Evolutionary conservation across 1,139 yeast species (phyloP).

Genomic region (Blastobotrys proliferans): DNA sequence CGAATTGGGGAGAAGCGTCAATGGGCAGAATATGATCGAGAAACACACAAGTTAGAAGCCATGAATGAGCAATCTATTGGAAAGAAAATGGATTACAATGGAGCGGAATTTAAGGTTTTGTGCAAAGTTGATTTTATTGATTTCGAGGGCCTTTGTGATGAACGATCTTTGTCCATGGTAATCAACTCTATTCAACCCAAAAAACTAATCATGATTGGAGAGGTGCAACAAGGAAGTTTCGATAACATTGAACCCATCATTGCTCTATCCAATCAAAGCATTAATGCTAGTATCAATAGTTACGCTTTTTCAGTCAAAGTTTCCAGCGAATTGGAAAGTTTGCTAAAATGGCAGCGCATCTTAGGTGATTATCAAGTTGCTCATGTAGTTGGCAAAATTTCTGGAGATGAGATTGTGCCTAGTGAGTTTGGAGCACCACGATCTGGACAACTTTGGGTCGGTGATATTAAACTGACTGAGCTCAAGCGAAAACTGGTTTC

Average conservation of each 20-base stretch:
- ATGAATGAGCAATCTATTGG: conserved; percentile 50
- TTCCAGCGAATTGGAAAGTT: conserved; percentile 60
- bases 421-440: conserved; percentile 27
- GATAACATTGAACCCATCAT: conserved; percentile 16
- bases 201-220: conserved; percentile 51
- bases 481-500: conserved; percentile 59
- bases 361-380: conserved; percentile 81
- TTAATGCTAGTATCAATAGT: conserved; percentile 56
- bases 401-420: conserved; percentile 26
- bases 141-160: conserved; percentile 79
- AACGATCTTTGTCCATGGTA: conserved; percentile 75
- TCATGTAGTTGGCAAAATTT: conserved; percentile 61
- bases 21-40: conserved; percentile 34
- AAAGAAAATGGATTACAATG: conserved; percentile 33
- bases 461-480: conserved; percentile 83
- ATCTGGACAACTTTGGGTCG: conserved; percentile 60
- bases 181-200: conserved; percentile 77
- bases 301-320: conserved; percentile 70
- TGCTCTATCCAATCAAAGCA: conserved; percentile 35
- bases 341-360: conserved; percentile 77
- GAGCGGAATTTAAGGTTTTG: conserved; percentile 46
- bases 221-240: conserved; percentile 3
- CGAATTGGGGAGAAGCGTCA: conserved; percentile 39
- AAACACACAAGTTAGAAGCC: conserved; percentile 53
- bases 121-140: conserved; percentile 80